These are phyloP conservation scores for Aspergillus transmontanensis DNA, from an alignment of 2,329 filamentous ascomycete genomes.

Conservation along the genomic window DNA sequence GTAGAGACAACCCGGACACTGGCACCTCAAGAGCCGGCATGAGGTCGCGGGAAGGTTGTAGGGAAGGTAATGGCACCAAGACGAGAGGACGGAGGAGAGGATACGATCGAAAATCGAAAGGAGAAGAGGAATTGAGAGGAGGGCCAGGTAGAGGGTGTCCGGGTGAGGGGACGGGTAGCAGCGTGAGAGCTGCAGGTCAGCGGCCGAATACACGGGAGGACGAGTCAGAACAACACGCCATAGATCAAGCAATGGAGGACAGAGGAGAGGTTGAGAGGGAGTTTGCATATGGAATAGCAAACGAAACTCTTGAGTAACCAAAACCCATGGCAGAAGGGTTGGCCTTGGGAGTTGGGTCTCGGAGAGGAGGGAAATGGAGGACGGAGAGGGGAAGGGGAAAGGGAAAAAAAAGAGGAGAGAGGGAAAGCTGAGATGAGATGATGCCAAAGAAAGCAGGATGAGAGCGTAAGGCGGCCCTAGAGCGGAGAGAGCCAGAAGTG, in stretches of 20 bases:
- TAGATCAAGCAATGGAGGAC: constrained; percentile 29
- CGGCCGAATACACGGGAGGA: constrained; percentile 37
- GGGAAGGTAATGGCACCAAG: constrained; percentile 9
- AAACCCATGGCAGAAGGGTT: constrained; percentile 24
- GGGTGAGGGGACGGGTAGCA: constrained; percentile 35
- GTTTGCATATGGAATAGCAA: constrained; percentile 24
- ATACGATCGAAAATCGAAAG: constrained; percentile 8
- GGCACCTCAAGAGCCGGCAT: constrained; percentile 43
- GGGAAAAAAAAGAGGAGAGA: constrained; percentile 10
- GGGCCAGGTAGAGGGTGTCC: constrained; percentile 18
- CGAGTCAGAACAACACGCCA: constrained; percentile 35
- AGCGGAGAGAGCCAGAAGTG: constrained; percentile 21
- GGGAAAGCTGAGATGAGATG: constrained; percentile 27
- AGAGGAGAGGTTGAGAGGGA: constrained; percentile 14
- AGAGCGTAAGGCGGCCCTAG: constrained; percentile 25
- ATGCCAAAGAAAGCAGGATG: constrained; percentile 27
- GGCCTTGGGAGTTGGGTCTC: constrained; percentile 14
- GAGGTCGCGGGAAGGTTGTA: constrained; percentile 15
- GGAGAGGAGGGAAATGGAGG: constrained; percentile 25
- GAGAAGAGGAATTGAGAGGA: constrained; percentile 17
- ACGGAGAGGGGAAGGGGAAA: constrained; percentile 12
- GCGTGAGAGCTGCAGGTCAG: constrained; percentile 42
- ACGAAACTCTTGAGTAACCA: constrained; percentile 17
- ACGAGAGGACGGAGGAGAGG: constrained; percentile 10
- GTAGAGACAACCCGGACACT: constrained; percentile 44